phyloP scores from a whole-genome alignment of 2,329 filamentous ascomycete genomes.

The Talaromyces sp. region DNA sequence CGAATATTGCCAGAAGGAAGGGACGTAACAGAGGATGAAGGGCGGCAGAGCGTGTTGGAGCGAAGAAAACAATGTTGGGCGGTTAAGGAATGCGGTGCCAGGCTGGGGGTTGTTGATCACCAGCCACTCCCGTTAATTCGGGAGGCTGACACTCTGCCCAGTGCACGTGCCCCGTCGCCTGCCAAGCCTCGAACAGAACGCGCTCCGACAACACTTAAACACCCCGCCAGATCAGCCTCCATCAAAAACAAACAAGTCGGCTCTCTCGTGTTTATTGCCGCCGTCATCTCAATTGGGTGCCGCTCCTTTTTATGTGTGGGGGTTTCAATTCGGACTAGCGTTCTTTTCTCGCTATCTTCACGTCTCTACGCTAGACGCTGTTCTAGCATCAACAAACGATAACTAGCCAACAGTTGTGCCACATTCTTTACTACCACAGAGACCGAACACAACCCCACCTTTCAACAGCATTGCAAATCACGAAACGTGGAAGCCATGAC shows the following conservation, averaged over 20 bases:
- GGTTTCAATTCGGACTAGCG: neutral
- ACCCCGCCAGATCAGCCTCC: neutral
- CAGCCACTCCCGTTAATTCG: conserved; percentile 12
- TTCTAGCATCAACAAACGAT: neutral
- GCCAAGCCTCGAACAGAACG: neutral
- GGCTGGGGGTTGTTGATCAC: conserved; percentile 1
- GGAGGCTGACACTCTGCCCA: conserved; percentile 5
- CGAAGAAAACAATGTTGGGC: neutral
- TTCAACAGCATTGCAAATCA: neutral
- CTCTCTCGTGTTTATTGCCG: neutral
- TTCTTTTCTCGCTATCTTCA: neutral
- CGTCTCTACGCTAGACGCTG: neutral
- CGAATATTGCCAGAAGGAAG: neutral
- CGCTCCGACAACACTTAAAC: neutral
- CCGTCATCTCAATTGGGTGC: neutral
- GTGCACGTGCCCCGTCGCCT: neutral
- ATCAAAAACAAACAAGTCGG: neutral
- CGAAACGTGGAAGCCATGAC: conserved; percentile 20
- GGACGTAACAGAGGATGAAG: neutral
- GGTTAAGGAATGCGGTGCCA: neutral
- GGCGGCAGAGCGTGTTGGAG: neutral
- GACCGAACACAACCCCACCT: neutral
- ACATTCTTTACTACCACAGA: neutral
- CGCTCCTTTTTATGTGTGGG: neutral
- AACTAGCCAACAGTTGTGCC: neutral